Percentiles rank a stretch among this genome's conserved stretches.
Conservation (phyloP, 805 yeast genomes). For the Yarrowia sp. region DNA sequence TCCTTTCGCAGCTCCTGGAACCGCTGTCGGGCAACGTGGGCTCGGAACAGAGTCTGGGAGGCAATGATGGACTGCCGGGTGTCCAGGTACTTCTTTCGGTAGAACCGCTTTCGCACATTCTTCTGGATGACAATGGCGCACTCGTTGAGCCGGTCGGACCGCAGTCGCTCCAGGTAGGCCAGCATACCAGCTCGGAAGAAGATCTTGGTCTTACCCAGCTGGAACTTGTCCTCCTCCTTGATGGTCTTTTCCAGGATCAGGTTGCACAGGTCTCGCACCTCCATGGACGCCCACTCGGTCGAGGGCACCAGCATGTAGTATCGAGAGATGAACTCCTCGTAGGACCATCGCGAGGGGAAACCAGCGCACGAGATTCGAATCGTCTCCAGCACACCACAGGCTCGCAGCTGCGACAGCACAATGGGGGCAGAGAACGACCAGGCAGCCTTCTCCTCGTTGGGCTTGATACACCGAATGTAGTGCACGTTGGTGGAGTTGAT, state of each 20-base stretch:
- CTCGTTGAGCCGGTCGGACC: slow-evolving; percentile 75
- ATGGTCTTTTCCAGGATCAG: slow-evolving; percentile 70
- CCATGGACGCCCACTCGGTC: slow-evolving; percentile 62
- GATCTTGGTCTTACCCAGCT: slow-evolving; percentile 90
- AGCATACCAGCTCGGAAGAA: slow-evolving; percentile 97
- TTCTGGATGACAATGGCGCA: slow-evolving; percentile 89
- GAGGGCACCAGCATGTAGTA: slow-evolving; percentile 85
- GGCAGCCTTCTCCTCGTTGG: slow-evolving; percentile 90
- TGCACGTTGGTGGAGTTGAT: slow-evolving; percentile 95
- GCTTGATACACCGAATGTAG: slow-evolving; percentile 96
- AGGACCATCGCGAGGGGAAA: slow-evolving; percentile 95
- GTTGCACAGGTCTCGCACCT: slow-evolving; percentile 69
- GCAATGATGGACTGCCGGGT: slow-evolving; percentile 60
- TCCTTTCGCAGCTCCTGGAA: slow-evolving; percentile 58
- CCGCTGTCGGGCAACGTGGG: slow-evolving; percentile 63
- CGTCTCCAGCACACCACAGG: slow-evolving; percentile 98
- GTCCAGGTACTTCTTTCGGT: slow-evolving; percentile 66
- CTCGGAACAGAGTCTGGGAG: slow-evolving; percentile 71
- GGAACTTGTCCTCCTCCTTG: slow-evolving; percentile 73
- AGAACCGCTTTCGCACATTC: slow-evolving; percentile 69
- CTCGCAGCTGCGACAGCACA: slow-evolving; percentile 94
- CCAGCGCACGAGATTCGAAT: slow-evolving; percentile 97
- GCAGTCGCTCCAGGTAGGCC: slow-evolving; percentile 84
- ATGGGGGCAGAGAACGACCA: slow-evolving; percentile 95
- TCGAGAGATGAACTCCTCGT: slow-evolving; percentile 88